Base-by-base conservation (phyloP, 2,329 filamentous ascomycete genomes). In the Sphaerulina vaccinii region DNA sequence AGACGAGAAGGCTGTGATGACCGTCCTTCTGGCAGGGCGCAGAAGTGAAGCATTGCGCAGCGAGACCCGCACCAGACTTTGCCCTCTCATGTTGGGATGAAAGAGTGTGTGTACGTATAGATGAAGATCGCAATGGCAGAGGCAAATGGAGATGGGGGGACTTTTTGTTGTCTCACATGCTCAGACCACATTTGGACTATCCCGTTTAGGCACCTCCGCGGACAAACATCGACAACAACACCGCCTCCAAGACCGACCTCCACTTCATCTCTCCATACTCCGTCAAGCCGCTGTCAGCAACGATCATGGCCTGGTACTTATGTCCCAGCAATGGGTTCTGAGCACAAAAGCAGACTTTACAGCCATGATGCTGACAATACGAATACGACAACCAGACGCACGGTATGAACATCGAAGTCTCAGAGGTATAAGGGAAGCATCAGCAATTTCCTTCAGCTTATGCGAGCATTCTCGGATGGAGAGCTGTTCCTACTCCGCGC, bases 21-120 rank as follows among this genome's bases (percentile, higher is more conserved):
- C 63, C 4, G 49, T 54, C 40, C 64, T 52, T 13, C 55, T 55
- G 40, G 56, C 38, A 9, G 27, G 49, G 38, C 52, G 39, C 19
- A 59, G 62, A 21, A 63, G 41, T 8, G 58, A 51, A 13, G 52
- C 54, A 48, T 52, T 61, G 47, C 63, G 65, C 62, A 66, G 49
- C n/a, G 59, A 55, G 10, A 54, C 55, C 52, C 65, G 65, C 50
- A 63, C 62, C 46, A 67, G 58, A 35, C 42, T 47, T 19, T 39
- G 44, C 3, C 45, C 55, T 27, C 59, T 52, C 59, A 61, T 61
- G 10, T 19, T 54, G 39, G 49, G n/a, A n/a, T n/a, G n/a, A n/a
- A n/a, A n/a, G n/a, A n/a, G n/a, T n/a, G 15, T 46, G 21, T 10
- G 3, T n/a, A n/a, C 16, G 18, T 22, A 23, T 46, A 33, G n/a